Percentiles rank a stretch among this genome's conserved stretches.
Conservation (phyloP, 805 yeast genomes). For the Lipomyces chichibuensis region DNA sequence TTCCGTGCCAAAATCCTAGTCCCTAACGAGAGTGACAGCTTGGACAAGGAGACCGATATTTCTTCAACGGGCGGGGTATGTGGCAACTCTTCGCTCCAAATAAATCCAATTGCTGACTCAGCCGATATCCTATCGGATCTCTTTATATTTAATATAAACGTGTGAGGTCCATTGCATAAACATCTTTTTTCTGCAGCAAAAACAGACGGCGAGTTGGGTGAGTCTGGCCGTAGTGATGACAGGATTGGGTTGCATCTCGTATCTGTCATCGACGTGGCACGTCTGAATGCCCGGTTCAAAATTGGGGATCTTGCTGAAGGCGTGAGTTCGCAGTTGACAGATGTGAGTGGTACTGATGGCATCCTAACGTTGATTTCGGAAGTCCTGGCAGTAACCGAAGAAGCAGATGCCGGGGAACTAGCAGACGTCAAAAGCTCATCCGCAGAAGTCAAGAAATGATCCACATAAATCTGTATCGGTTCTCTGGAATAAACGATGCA, state of each 20-base stretch:
- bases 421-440: neutral
- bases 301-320: neutral
- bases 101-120: slow-evolving; percentile 9
- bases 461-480: slow-evolving; percentile 6
- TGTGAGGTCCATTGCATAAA: neutral
- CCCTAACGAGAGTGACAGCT: neutral
- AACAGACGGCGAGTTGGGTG: neutral
- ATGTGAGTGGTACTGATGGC: neutral
- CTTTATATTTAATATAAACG: slow-evolving; percentile 18
- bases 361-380: neutral
- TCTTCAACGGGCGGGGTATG: neutral
- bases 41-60: neutral
- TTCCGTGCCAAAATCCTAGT: slow-evolving; percentile 11
- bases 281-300: slow-evolving; percentile 5
- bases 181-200: neutral
- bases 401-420: slow-evolving; percentile 1
- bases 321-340: neutral
- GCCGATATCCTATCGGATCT: slow-evolving; percentile 17
- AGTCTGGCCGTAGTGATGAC: neutral
- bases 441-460: slow-evolving; percentile 4
- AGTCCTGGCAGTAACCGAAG: neutral
- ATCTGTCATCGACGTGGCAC: slow-evolving; percentile 6
- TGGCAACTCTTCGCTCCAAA: slow-evolving; percentile 25
- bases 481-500: neutral
- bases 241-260: neutral